Base-by-base conservation (phyloP, 768 basidiomycete species). In the Macrolepiota dolichaula region DNA sequence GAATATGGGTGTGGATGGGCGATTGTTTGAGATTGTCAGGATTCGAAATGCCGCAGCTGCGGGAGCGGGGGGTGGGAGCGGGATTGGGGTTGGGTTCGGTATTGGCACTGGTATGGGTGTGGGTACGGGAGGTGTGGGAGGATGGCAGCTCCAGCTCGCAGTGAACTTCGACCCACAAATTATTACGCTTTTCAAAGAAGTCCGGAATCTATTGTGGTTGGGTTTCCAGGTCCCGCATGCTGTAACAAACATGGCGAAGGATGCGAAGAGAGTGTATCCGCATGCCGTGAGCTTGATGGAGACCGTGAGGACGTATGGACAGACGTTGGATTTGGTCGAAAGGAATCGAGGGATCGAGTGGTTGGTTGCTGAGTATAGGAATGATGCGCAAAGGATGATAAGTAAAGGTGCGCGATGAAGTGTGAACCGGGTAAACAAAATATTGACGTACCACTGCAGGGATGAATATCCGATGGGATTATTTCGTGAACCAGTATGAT, bases 161-260 rank as follows among this genome's bases (percentile, higher is more conserved):
- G 95, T 98, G 65, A 98, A 98, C 73, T 98, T 98, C 70, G 97
- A 99, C 72, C 92, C 95, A 3, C 96, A 98, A 75, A 94, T 96
- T 65, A 98, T 99, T 74, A 96, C 92, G 32, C 79, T 99, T 27
- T 98, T 98, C 86, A 99, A 99, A 80, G 97, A 98, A 73, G 94
- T 97, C 36, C 83, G 97, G 61, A 97, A 97, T 72, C 70, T 98
- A 65, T 82, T 97, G 35, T 98, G 96, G 96, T 81, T 98, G 63
- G 91, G 91, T 63, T 98, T 96, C 76, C 89, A 91, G 70, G 95
- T 98, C 1, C 96, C 95, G 24, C 94, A 98, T 76, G 87, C 91
- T 55, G 94, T 92, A 64, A 89, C 89, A 67, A 97, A 96, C 71
- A 91, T 97, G 85, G 97, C 97, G 37, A 99, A 98, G 78, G 96